Percentiles rank a stretch among this genome's conserved stretches.
These are phyloP conservation scores for Pichia cabralensis DNA, from an alignment of 805 yeast species.

Conservation along the genomic window DNA sequence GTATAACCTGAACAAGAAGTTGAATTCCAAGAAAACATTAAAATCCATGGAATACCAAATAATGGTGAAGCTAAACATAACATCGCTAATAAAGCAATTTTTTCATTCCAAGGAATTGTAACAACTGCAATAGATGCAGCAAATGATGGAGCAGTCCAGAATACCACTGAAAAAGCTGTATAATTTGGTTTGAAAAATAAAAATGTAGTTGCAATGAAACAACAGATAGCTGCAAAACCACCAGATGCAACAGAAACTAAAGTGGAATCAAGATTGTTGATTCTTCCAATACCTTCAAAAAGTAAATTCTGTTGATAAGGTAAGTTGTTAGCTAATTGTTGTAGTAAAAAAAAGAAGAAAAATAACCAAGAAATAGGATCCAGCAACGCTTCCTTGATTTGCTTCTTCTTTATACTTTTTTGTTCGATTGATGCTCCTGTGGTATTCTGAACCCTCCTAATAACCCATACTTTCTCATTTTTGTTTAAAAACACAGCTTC, in stretches of 20 bases:
- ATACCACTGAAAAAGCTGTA: slow-evolving; percentile 20
- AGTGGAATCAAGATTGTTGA: slow-evolving; percentile 35
- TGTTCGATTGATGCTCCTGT: slow-evolving; percentile 34
- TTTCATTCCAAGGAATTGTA: slow-evolving; percentile 34
- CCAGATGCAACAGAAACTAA: slow-evolving; percentile 45
- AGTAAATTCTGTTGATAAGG: slow-evolving; percentile 25
- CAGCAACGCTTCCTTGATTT: slow-evolving; percentile 38
- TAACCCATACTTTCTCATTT: slow-evolving; percentile 43
- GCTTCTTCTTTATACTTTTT: slow-evolving; percentile 36
- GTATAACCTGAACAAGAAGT: slow-evolving; percentile 37
- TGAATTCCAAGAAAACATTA: slow-evolving; percentile 18
- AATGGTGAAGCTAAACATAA: slow-evolving; percentile 38
- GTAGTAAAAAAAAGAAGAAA: slow-evolving; percentile 26
- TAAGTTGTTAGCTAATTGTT: not conserved
- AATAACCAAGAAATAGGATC: slow-evolving; percentile 42
- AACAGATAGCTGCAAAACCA: slow-evolving; percentile 35
- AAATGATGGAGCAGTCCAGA: slow-evolving; percentile 26
- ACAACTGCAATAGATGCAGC: slow-evolving; percentile 19
- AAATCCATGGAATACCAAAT: slow-evolving; percentile 20
- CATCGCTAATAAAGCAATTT: slow-evolving; percentile 37
- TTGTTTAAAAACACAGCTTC: slow-evolving; percentile 36
- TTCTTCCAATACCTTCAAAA: slow-evolving; percentile 32
- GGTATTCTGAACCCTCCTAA: slow-evolving; percentile 31
- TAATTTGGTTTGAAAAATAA: slow-evolving; percentile 27
- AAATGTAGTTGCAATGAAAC: slow-evolving; percentile 29